Evolutionary conservation across 164 flowering plant genomes (phyloP).

Genomic region (grape (Vitis vinifera)): ASM3070453v1 NC_081807.1:10004001-10004500

Average conservation of each 20-base stretch:
- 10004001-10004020: too few species aligned
- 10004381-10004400: constrained; percentile 97
- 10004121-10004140: constrained; percentile 53
- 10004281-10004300: background rate
- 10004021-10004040: background rate
- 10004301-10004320: constrained; percentile 66
- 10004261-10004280: too few species aligned
- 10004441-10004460: constrained; percentile 3
- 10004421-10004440: background rate
- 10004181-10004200: constrained; percentile 88
- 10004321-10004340: constrained; percentile 51
- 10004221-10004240: background rate
- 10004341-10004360: constrained; percentile 79
- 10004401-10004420: constrained; percentile 13
- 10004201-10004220: constrained; percentile 39
- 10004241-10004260: background rate
- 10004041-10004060: background rate
- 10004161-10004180: constrained; percentile 79
- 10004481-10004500: constrained; percentile 91
- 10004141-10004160: constrained; percentile 94
- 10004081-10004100: constrained; percentile 25
- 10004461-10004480: constrained; percentile 8
- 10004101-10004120: constrained; percentile 75
- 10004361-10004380: constrained; percentile 73
- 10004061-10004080: background rate